Evolutionary conservation across 768 basidiomycete species (phyloP), one percentile per base, ranked within the genome.

Genomic region (Agrocybe chaxingu): DNA sequence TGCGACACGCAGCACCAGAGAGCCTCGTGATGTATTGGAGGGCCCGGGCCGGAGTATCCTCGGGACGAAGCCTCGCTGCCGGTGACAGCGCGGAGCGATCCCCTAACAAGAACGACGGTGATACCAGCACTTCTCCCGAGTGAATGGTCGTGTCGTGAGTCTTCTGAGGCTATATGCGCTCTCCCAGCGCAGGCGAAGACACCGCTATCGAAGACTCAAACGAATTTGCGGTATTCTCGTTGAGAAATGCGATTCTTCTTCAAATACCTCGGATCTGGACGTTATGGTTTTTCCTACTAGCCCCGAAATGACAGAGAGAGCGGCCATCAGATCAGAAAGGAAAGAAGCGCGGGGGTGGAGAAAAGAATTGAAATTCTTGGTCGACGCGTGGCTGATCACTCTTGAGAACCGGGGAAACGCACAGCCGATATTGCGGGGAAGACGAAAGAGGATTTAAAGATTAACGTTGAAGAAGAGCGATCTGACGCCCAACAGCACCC

Each of bases 31-130:
- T 45, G 19, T 11, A 16, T 36, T 38, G 42, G 40, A 51, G 57
- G 57, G 43, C 57, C 44, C 53, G 54, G 42, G 29, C 38, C 49
- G 57, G 57, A 55, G 24, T 32, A 58, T 53, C 50, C 45, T 58
- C 57, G 57, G 57, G 47, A 46, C 54, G 51, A 55, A 41, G 45
- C 39, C 47, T 50, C 13, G 46, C 43, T 45, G 47, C 38, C 43
- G 36, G 50, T 34, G 12, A 24, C 36, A 38, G 12, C 12, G 29
- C 43, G 35, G 45, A 29, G 38, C 10, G 36, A 36, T 41, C 32
- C 45, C 37, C 41, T 33, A 36, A 51, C 41, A 30, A 11, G 16
- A 16, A n/a, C 13, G 13, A 38, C 16, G 16, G 16, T 38, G 38
- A 34, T 32, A 32, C 33, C 44, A 24, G 44, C 31, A 30, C 24